phyloP scores from a whole-genome alignment of 2,329 filamentous ascomycete species.

The Claviceps monticola region DNA sequence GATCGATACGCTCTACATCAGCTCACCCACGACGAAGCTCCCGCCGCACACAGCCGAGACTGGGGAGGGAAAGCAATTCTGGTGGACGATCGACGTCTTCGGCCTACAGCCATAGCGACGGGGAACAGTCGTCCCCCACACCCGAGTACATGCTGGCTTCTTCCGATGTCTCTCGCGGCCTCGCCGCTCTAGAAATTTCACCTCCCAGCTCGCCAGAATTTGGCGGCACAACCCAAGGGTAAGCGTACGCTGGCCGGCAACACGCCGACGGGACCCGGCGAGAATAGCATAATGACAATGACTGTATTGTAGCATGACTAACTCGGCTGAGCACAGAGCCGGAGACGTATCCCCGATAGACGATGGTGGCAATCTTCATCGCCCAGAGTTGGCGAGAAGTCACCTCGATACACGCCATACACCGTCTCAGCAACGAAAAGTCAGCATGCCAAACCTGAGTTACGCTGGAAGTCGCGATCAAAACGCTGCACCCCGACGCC shows the following conservation, averaged over 20 bases:
- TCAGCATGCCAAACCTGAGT: neutral
- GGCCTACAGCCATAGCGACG: slow-evolving; percentile 29
- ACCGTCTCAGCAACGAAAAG: slow-evolving; percentile 4
- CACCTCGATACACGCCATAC: slow-evolving; percentile 8
- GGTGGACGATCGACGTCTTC: slow-evolving; percentile 41
- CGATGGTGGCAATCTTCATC: slow-evolving; percentile 24
- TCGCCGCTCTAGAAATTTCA: slow-evolving; percentile 36
- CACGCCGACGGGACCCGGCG: neutral
- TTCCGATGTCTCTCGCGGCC: slow-evolving; percentile 14
- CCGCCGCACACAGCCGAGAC: slow-evolving; percentile 12
- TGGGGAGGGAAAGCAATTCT: slow-evolving; percentile 13
- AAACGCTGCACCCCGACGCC: neutral
- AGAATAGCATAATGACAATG: neutral
- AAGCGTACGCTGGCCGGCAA: slow-evolving; percentile 14
- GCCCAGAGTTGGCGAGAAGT: slow-evolving; percentile 8
- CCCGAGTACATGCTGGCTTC: slow-evolving; percentile 25
- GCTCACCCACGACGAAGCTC: slow-evolving; percentile 24
- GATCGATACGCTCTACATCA: slow-evolving; percentile 14
- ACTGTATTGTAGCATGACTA: neutral
- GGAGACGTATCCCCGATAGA: slow-evolving; percentile 41
- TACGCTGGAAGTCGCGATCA: neutral
- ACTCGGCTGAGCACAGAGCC: slow-evolving; percentile 10
- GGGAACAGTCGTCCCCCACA: slow-evolving; percentile 8
- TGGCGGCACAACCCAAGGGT: slow-evolving; percentile 23
- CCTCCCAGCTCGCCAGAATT: slow-evolving; percentile 44